phyloP scores from a whole-genome alignment of 2,329 filamentous ascomycete species.

The Claviceps quebecensis region DNA sequence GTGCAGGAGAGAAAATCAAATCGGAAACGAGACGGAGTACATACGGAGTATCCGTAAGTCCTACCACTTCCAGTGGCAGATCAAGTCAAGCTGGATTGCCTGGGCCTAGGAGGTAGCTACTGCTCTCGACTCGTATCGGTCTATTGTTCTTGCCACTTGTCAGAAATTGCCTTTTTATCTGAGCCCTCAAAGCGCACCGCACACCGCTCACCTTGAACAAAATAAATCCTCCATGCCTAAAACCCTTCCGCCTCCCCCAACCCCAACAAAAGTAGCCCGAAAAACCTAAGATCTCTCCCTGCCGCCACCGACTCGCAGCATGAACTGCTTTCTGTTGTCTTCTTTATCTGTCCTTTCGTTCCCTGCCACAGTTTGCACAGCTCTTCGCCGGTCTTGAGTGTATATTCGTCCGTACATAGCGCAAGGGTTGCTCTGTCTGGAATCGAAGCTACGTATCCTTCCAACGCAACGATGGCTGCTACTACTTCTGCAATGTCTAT shows the following conservation, averaged over 20 bases:
- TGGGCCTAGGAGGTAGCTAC: not conserved
- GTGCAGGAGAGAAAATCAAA: no score
- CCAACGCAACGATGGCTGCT: conserved; percentile 28
- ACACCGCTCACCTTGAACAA: not conserved
- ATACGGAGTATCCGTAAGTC: no score
- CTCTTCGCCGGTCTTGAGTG: not conserved
- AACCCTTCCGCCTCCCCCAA: not conserved
- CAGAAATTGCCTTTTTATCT: not conserved
- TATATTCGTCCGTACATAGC: not conserved
- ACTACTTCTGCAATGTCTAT: conserved; percentile 28
- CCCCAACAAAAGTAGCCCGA: not conserved
- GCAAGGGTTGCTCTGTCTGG: not conserved
- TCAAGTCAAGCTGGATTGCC: no score
- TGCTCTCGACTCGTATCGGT: no score
- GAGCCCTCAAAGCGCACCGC: not conserved
- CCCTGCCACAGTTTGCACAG: not conserved
- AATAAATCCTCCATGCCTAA: not conserved
- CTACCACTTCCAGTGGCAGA: no score
- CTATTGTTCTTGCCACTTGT: not conserved
- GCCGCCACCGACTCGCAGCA: not conserved
- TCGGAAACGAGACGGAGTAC: no score
- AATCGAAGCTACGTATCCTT: not conserved
- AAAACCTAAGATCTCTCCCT: not conserved
- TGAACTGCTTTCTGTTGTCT: not conserved
- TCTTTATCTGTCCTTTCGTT: not conserved